Percentiles rank a stretch among this genome's conserved stretches.
Conservation (phyloP, 2,329 filamentous ascomycete species). For the Fusarium sp. region DNA sequence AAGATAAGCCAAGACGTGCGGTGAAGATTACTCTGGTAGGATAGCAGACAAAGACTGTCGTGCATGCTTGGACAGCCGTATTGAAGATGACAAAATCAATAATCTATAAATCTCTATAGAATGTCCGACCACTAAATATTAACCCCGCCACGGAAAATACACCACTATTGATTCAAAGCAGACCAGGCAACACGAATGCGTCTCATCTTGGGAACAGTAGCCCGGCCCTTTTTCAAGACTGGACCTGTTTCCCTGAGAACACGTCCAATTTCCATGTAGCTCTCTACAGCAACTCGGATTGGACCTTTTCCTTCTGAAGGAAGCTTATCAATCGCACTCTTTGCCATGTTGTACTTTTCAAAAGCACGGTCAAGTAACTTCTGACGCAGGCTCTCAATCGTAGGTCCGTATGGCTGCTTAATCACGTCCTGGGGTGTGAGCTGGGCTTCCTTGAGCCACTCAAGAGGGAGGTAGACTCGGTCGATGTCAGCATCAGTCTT, state of each 20-base stretch:
- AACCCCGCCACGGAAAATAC: neutral
- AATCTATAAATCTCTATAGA: conserved; percentile 28
- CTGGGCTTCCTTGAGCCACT: conserved; percentile 72
- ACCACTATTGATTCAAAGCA: conserved; percentile 56
- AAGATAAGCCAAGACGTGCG: fast-evolving
- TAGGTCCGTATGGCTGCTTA: conserved; percentile 55
- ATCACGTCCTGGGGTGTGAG: conserved; percentile 69
- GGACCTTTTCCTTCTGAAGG: conserved; percentile 72
- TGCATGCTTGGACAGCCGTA: neutral
- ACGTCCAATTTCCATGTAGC: conserved; percentile 81
- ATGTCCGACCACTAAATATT: neutral
- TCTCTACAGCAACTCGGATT: conserved; percentile 78
- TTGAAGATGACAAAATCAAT: neutral
- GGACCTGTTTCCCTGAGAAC: conserved; percentile 63
- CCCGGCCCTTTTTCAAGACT: conserved; percentile 57
- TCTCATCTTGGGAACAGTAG: conserved; percentile 60
- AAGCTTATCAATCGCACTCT: conserved; percentile 70
- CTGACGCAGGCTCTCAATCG: conserved; percentile 63
- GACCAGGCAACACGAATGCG: conserved; percentile 71
- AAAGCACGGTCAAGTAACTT: conserved; percentile 73
- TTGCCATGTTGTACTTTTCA: conserved; percentile 67
- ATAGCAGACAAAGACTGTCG: too few relatives aligned
- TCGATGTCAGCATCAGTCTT: conserved; percentile 73
- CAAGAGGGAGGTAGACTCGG: conserved; percentile 76
- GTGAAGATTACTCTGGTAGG: too few relatives aligned